These are phyloP conservation scores for Sanghuangporus baumii DNA, from an alignment of 1,284 basidiomycete species.

Conservation along the genomic window DNA sequence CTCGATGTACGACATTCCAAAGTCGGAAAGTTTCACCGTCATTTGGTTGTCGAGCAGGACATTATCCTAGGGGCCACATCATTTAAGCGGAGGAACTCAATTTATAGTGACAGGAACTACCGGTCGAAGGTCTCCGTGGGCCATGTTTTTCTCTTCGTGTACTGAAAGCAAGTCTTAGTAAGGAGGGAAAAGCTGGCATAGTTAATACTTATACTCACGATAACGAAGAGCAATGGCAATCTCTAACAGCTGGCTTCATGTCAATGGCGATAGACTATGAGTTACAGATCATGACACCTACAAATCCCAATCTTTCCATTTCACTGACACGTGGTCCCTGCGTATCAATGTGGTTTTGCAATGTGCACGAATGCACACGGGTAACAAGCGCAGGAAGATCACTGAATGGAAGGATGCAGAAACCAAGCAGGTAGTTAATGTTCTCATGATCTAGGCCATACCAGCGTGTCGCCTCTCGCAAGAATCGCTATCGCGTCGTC, in stretches of 20 bases:
- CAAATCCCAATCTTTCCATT: no score
- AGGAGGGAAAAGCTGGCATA: neutral
- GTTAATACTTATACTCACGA: neutral
- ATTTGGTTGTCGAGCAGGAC: neutral
- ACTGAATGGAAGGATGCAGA: no score
- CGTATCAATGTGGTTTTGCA: no score
- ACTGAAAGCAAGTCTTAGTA: neutral
- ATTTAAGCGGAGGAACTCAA: no score
- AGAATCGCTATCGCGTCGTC: no score
- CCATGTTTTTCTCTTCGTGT: neutral
- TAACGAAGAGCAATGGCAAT: neutral
- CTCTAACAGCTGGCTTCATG: neutral
- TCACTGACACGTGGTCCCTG: no score
- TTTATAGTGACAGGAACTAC: neutral
- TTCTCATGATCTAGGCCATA: no score
- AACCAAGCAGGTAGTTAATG: no score
- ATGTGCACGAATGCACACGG: no score
- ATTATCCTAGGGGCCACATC: neutral
- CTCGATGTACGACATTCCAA: constrained; percentile 2
- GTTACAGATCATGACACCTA: no score
- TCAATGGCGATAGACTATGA: neutral
- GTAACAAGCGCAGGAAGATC: no score
- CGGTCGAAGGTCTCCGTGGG: constrained; percentile 10
- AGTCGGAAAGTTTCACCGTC: constrained; percentile 2
- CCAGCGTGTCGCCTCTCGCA: no score